Base-by-base conservation (phyloP, 1,139 yeast species). In the Eremothecium sinecaudum region DNA sequence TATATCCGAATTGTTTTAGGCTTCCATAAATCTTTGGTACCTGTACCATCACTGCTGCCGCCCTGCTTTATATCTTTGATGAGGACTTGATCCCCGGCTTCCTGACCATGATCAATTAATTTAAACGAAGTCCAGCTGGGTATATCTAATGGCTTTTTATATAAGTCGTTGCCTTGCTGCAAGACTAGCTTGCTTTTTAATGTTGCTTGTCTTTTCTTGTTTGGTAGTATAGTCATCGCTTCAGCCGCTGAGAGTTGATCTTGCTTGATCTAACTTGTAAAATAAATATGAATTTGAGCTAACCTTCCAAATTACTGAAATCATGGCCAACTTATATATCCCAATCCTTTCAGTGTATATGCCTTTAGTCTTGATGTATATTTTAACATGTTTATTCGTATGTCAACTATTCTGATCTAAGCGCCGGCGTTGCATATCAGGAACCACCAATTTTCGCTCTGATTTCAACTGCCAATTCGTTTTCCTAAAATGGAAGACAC, bases 201-300 rank as follows among this genome's bases (percentile, higher is more conserved):
- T 4, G 30, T 27, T 4, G 30, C 21, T 14, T 27, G 30, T 27
- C 30, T 27, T 24, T 24, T 24, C 30, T 27, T 27, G 21, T n/a
- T 14, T n/a, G 30, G 21, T 10, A 27, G 17, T n/a, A 27, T 27
- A n/a, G 30, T 19, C 30, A 27, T 27, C n/a, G 9, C 17, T n/a
- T 24, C 21, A 19, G 21, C 10, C 7, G 10, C 21, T n/a, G n/a
- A n/a, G n/a, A n/a, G n/a, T n/a, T n/a, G n/a, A n/a, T n/a, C n/a
- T n/a, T n/a, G n/a, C n/a, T n/a, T n/a, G n/a, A n/a, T n/a, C n/a
- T n/a, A n/a, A n/a, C n/a, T n/a, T n/a, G n/a, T n/a, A n/a, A n/a
- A n/a, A n/a, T n/a, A n/a, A n/a, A n/a, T n/a, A n/a, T n/a, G n/a
- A n/a, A n/a, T n/a, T n/a, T n/a, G n/a, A n/a, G n/a, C n/a, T n/a